Evolutionary conservation across 176 grass and related monocot genomes (phyloP).

Genomic region (Bolboschoenus planiculmis): DNA sequence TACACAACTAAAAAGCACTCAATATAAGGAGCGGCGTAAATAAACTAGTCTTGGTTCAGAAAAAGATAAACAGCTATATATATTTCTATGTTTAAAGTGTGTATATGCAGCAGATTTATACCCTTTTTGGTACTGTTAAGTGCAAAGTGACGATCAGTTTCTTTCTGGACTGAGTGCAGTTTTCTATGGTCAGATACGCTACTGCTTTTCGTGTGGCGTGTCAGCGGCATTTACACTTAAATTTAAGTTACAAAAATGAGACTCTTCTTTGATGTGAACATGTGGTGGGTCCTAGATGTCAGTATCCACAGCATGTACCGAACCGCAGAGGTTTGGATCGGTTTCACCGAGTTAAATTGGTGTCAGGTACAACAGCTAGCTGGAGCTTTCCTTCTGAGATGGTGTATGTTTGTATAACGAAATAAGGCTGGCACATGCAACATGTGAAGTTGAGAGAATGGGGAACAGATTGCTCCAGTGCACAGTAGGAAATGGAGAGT

Average conservation of each 20-base stretch:
- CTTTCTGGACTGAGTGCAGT: not conserved
- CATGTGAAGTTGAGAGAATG: slow-evolving; percentile 2
- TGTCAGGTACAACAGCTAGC: not conserved
- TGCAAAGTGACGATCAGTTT: not conserved
- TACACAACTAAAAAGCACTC: not conserved
- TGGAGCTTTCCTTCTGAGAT: not conserved
- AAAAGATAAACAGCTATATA: not conserved
- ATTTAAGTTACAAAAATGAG: not conserved
- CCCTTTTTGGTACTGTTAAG: not conserved
- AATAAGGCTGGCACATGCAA: slow-evolving; percentile 15
- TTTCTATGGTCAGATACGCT: not conserved
- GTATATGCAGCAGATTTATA: not conserved
- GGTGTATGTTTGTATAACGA: not conserved
- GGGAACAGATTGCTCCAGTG: not conserved
- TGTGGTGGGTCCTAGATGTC: not conserved
- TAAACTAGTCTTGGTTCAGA: not conserved
- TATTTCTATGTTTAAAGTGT: not conserved
- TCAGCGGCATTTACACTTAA: not conserved
- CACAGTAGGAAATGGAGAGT: slow-evolving; percentile 21
- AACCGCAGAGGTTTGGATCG: not conserved
- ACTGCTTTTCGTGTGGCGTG: not conserved
- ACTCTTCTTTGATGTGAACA: not conserved
- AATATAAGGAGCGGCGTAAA: not conserved
- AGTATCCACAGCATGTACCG: not conserved
- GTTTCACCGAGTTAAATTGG: not conserved